Conservation (phyloP, 495 filamentous ascomycete genomes). For the Xylaria grammica region DNA sequence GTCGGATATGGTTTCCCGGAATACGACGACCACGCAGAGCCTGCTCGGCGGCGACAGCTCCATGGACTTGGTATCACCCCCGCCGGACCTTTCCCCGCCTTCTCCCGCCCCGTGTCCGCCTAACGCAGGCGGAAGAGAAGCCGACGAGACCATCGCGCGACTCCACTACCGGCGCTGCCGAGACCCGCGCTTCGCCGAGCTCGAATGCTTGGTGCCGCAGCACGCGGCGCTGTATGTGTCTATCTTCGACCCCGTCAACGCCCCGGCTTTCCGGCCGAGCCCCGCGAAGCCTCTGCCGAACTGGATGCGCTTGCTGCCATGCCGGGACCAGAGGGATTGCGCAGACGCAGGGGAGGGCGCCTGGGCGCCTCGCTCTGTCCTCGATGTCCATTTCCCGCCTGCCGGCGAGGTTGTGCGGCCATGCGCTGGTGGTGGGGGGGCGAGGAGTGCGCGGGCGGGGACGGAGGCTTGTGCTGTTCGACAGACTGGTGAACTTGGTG, state of each 20-base stretch:
- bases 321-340: constrained; percentile 2
- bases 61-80: constrained; percentile 10
- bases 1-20: background rate
- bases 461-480: background rate
- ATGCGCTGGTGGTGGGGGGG: constrained; percentile 19
- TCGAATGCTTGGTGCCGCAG: constrained; percentile 25
- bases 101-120: background rate
- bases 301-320: constrained; percentile 50
- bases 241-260: constrained; percentile 45
- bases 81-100: constrained; percentile 6
- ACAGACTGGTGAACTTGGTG: no score
- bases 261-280: constrained; percentile 46
- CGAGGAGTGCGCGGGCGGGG: background rate
- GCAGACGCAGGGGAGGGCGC: background rate
- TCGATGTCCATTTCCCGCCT: constrained; percentile 37
- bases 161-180: constrained; percentile 11
- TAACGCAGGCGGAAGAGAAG: background rate
- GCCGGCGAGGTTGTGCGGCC: constrained; percentile 19
- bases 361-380: constrained; percentile 27
- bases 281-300: constrained; percentile 52
- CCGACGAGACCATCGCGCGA: constrained; percentile 22
- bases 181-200: constrained; percentile 13
- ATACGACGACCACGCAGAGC: background rate
- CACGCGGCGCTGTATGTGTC: constrained; percentile 46
- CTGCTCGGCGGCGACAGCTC: constrained; percentile 19